Evolutionary conservation across 1,284 basidiomycete genomes (phyloP).

Genomic region (Heterobasidion irregulare): DNA sequence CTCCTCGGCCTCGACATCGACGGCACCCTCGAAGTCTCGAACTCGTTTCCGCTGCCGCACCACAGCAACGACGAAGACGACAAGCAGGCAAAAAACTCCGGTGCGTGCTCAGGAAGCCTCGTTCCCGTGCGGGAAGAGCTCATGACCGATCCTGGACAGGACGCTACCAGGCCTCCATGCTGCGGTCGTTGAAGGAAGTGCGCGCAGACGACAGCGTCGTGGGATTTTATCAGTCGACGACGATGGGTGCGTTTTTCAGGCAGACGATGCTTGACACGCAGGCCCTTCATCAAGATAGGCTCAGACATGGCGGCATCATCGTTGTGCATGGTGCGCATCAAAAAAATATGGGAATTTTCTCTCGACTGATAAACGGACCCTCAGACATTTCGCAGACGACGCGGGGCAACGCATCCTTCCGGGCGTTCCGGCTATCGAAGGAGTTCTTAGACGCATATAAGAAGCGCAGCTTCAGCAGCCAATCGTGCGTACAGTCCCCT

Average conservation of each 20-base stretch:
- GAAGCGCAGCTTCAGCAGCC: slow-evolving; percentile 79
- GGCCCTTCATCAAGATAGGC: slow-evolving; percentile 71
- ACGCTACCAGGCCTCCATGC: slow-evolving; percentile 81
- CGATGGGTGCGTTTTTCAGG: slow-evolving; percentile 88
- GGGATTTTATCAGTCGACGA: slow-evolving; percentile 92
- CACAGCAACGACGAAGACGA: slow-evolving; percentile 69
- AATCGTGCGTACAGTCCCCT: slow-evolving; percentile 10
- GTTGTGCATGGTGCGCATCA: slow-evolving; percentile 72
- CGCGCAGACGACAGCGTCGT: slow-evolving; percentile 93
- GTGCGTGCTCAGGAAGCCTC: slow-evolving; percentile 30
- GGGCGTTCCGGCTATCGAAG: slow-evolving; percentile 83
- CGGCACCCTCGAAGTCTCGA: slow-evolving; percentile 86
- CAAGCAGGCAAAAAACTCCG: slow-evolving; percentile 62
- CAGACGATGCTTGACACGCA: slow-evolving; percentile 88
- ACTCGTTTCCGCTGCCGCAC: slow-evolving; percentile 83
- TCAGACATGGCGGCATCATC: slow-evolving; percentile 82
- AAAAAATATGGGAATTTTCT: background rate
- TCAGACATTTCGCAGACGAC: slow-evolving; percentile 67
- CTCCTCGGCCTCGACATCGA: slow-evolving; percentile 89
- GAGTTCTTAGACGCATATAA: slow-evolving; percentile 85
- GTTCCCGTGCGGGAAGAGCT: background rate
- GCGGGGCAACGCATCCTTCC: slow-evolving; percentile 84
- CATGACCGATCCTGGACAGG: slow-evolving; percentile 30
- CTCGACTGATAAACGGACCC: slow-evolving; percentile 4
- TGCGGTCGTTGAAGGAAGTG: slow-evolving; percentile 84